Percentiles rank a stretch among this genome's conserved stretches.
These are phyloP conservation scores for Sphaerulina vaccinii DNA, from an alignment of 2,329 filamentous ascomycete genomes.

Conservation along the genomic window DNA sequence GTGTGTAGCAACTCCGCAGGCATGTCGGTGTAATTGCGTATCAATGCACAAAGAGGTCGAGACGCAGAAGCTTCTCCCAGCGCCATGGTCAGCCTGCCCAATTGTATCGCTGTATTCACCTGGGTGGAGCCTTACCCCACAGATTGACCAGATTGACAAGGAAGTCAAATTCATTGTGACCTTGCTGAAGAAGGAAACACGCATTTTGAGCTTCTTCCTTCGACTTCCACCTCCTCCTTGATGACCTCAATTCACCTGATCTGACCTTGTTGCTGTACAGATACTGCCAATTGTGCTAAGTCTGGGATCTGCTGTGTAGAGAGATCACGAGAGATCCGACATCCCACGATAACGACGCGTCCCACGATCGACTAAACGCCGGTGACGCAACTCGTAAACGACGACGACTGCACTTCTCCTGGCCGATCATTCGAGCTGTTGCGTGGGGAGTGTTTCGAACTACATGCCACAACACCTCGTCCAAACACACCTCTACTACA, in stretches of 20 bases:
- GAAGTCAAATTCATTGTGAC: conserved; percentile 9
- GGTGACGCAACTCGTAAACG: conserved; percentile 2
- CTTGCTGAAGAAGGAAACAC: conserved; percentile 3
- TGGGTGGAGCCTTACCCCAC: conserved; percentile 11
- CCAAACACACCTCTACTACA: background rate
- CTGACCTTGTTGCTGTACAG: background rate
- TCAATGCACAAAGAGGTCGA: conserved; percentile 2
- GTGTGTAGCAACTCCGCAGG: conserved; percentile 2
- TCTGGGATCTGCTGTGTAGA: background rate
- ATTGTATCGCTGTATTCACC: background rate
- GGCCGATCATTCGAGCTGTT: conserved; percentile 6
- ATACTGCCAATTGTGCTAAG: background rate
- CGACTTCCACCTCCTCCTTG: background rate
- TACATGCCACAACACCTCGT: background rate
- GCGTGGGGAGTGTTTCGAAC: background rate
- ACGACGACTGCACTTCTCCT: background rate
- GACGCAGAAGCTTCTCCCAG: background rate
- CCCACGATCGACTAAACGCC: background rate
- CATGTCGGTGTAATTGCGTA: conserved; percentile 18
- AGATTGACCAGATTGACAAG: conserved; percentile 6
- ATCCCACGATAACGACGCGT: background rate
- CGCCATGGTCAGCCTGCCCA: background rate
- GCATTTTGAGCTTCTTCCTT: background rate
- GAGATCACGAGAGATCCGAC: background rate
- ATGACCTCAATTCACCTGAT: background rate